A percentile compares a stretch with the other conserved stretches of the same genome.
Conservation (phyloP, 805 yeast species). For the Cyberlindnera samutprakarnensis region DNA sequence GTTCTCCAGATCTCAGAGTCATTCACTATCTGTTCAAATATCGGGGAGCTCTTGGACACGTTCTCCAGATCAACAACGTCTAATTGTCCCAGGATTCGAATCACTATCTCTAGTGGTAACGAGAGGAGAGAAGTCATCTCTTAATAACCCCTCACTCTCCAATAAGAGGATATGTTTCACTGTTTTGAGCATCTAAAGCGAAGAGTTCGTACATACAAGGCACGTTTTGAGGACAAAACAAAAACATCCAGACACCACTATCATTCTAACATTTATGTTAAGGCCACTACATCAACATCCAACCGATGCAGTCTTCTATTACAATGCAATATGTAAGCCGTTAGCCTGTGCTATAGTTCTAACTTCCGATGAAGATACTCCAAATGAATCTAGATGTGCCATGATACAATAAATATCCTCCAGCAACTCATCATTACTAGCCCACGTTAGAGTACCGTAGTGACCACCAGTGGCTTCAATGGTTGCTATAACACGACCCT, state of each 20-base stretch:
- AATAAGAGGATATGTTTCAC: not conserved
- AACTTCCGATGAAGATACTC: not conserved
- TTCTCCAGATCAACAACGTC: constrained; percentile 28
- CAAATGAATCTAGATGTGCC: constrained; percentile 1
- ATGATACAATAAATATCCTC: constrained; percentile 6
- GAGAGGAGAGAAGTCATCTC: constrained; percentile 9
- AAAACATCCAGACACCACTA: too few relatives aligned
- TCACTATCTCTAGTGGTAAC: constrained; percentile 31
- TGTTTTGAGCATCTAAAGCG: not conserved
- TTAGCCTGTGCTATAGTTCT: not conserved
- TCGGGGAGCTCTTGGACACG: constrained; percentile 25
- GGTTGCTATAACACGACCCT: not conserved
- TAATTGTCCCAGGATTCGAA: constrained; percentile 28
- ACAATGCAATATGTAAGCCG: constrained; percentile 6
- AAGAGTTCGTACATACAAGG: too few relatives aligned
- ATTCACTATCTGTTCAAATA: constrained; percentile 24
- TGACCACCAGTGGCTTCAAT: constrained; percentile 5
- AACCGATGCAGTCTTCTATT: not conserved
- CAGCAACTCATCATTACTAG: constrained; percentile 17
- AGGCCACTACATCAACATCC: too few relatives aligned
- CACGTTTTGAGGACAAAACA: too few relatives aligned
- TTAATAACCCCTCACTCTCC: not conserved
- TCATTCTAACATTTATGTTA: too few relatives aligned
- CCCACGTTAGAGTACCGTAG: constrained; percentile 17
- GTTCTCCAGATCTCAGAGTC: constrained; percentile 37